These are phyloP conservation scores for Ogataea naganishii DNA, from an alignment of 805 yeast species.

Conservation along the genomic window DNA sequence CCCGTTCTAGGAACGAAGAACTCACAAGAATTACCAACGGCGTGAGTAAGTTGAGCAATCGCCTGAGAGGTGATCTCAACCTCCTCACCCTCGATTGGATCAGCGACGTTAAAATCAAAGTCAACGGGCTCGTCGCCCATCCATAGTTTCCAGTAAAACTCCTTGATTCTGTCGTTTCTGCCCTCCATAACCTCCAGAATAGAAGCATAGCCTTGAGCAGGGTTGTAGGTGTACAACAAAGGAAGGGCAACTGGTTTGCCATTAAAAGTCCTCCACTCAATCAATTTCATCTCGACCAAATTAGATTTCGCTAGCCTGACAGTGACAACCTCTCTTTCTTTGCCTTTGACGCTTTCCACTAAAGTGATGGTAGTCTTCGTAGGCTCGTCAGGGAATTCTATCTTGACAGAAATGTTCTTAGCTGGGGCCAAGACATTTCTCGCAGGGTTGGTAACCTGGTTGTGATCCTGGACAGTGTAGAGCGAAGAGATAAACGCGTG, in stretches of 20 bases:
- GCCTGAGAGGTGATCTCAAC: conserved; percentile 64
- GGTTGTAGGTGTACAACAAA: conserved; percentile 69
- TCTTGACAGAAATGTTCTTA: conserved; percentile 49
- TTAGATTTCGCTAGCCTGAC: conserved; percentile 41
- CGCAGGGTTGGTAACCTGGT: conserved; percentile 72
- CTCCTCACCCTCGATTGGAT: conserved; percentile 62
- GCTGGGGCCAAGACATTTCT: conserved; percentile 74
- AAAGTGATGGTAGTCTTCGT: conserved; percentile 54
- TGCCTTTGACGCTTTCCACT: conserved; percentile 67
- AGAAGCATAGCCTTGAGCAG: conserved; percentile 93
- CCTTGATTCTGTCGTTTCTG: conserved; percentile 88
- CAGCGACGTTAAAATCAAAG: conserved; percentile 62
- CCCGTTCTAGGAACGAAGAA: conserved; percentile 88
- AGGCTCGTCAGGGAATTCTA: conserved; percentile 42
- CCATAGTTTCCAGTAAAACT: conserved; percentile 97
- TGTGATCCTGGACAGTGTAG: conserved; percentile 77
- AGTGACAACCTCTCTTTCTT: conserved; percentile 54
- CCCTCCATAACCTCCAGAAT: conserved; percentile 82
- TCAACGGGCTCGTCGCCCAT: conserved; percentile 62
- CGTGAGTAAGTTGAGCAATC: conserved; percentile 89
- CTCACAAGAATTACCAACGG: conserved; percentile 95
- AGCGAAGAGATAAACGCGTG: conserved; percentile 77
- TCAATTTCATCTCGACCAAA: conserved; percentile 61
- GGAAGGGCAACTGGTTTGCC: conserved; percentile 65
- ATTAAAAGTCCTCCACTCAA: conserved; percentile 84